Base-by-base conservation (phyloP, 768 basidiomycete genomes). In the Mycena filopes region DNA sequence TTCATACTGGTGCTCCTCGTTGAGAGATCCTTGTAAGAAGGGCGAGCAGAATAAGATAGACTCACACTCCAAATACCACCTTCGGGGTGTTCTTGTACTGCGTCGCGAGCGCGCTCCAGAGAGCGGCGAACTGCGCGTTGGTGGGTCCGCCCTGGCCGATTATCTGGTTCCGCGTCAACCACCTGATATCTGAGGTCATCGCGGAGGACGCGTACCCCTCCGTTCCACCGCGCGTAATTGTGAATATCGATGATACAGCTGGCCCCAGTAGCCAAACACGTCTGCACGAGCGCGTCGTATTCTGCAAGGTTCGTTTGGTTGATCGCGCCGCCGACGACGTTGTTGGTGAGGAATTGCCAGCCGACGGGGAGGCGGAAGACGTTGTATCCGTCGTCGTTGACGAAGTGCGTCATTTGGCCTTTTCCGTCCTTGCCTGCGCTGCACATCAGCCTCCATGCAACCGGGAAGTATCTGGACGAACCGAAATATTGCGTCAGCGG, bases 71-170 rank as follows among this genome's bases (percentile, higher is more conserved):
- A 48, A 86, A 86, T 23, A 85, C 76, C 29, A 86, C 73, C 16
- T 75, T 81, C 23, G 66, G 33, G 62, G 86, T 70, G 28, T 68
- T 48, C 38, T 77, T 78, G 69, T 86, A 88, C 65, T 83, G 79
- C 4, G 79, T 63, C 0, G 89, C 89, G 54, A 90, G 76, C 48
- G 77, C 73, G 53, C 72, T 69, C 89, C 88, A 90, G 25, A 86
- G 72, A 3, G 71, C 72, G 11, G 87, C 87, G 64, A 89, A 86
- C 40, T 84, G 70, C 6, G 77, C 82, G 70, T 89, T 81, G 36
- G 80, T 79, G 1, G 89, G 87, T 26, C 87, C 87, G 42, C 87
- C 88, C 75, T 89, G 86, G 1, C 88, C 88, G 55, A 89, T 83
- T 36, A 90, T 85, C 80, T 83, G 49, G 36, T 15, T 10, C 11